Conservation (phyloP, 805 yeast genomes). For the Teunomyces cretensis region DNA sequence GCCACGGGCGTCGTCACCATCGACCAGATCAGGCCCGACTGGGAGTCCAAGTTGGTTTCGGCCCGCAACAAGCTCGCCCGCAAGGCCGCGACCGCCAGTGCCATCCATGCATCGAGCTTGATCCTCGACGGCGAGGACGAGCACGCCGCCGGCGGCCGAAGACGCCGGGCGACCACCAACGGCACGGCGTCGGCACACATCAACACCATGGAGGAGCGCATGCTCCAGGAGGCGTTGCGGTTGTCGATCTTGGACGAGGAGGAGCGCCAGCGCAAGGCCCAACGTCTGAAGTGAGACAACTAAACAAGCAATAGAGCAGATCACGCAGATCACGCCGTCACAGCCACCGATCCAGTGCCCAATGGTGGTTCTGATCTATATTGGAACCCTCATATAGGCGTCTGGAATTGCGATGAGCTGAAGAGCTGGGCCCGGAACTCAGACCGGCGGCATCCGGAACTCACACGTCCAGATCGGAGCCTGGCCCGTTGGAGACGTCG, state of each 20-base stretch:
- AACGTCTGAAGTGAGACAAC: neutral
- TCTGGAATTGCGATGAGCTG: no score
- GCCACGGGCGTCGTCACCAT: constrained; percentile 73
- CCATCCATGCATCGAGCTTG: constrained; percentile 85
- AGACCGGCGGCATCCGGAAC: no score
- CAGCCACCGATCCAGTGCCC: no score
- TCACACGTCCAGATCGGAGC: no score
- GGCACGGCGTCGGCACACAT: constrained; percentile 9
- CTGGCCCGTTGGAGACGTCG: no score
- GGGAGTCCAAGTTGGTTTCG: constrained; percentile 72
- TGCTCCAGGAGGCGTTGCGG: constrained; percentile 83
- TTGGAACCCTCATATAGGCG: no score
- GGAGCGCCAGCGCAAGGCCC: constrained; percentile 39
- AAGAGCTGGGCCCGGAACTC: no score
- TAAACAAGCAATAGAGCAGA: no score
- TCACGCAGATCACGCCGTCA: no score
- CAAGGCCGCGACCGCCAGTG: constrained; percentile 90
- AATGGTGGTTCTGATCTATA: no score
- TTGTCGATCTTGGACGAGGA: constrained; percentile 71
- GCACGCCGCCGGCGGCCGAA: constrained; percentile 22
- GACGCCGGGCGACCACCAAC: constrained; percentile 12
- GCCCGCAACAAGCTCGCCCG: constrained; percentile 80
- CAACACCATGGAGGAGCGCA: constrained; percentile 53
- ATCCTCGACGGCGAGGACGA: constrained; percentile 41
- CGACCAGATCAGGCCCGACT: constrained; percentile 86